A percentile compares a stretch with the other conserved stretches of the same genome.
Conservation (phyloP, 225 moss, liverwort and hornwort genomes). For the Polytrichum commune region DNA sequence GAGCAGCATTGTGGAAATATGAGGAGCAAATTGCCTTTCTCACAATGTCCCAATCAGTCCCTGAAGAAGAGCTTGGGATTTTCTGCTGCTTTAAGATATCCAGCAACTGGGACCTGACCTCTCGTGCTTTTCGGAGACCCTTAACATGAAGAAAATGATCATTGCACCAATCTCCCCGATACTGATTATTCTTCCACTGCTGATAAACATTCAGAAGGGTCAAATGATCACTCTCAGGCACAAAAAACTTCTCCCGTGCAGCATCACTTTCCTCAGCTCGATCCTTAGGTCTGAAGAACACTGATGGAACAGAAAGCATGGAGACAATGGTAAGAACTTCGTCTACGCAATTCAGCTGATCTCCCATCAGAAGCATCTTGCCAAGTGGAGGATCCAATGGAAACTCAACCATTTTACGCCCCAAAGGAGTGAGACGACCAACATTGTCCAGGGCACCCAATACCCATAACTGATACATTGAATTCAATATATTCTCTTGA, state of each 20-base stretch:
- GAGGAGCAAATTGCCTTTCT: slow-evolving; percentile 93
- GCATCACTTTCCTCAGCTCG: slow-evolving; percentile 96
- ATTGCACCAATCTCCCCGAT: slow-evolving; percentile 92
- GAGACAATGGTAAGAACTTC: slow-evolving; percentile 97
- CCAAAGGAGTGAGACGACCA: slow-evolving; percentile 81
- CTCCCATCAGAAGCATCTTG: slow-evolving; percentile 96
- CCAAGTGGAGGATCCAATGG: slow-evolving; percentile 94
- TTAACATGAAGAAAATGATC: slow-evolving; percentile 99
- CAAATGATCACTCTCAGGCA: slow-evolving; percentile 96
- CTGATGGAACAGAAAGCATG: slow-evolving; percentile 97
- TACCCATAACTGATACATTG: slow-evolving; percentile 98
- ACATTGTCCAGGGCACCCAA: slow-evolving; percentile 96
- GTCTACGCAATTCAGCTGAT: slow-evolving; percentile 72
- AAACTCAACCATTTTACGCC: slow-evolving; percentile 99
- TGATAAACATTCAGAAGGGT: slow-evolving; percentile 93
- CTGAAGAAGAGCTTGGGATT: slow-evolving; percentile 75
- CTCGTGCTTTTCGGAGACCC: slow-evolving; percentile 92
- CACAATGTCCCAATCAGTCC: slow-evolving; percentile 88
- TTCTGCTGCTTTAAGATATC: slow-evolving; percentile 96
- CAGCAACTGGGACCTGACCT: slow-evolving; percentile 92
- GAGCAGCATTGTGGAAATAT: slow-evolving; percentile 95
- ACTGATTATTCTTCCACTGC: slow-evolving; percentile 94
- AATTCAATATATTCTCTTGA: slow-evolving; percentile 94
- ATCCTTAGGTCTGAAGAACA: slow-evolving; percentile 95
- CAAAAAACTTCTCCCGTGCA: slow-evolving; percentile 94